phyloP scores from a whole-genome alignment of 2,329 filamentous ascomycete genomes.

The Cadophora sp. region DNA sequence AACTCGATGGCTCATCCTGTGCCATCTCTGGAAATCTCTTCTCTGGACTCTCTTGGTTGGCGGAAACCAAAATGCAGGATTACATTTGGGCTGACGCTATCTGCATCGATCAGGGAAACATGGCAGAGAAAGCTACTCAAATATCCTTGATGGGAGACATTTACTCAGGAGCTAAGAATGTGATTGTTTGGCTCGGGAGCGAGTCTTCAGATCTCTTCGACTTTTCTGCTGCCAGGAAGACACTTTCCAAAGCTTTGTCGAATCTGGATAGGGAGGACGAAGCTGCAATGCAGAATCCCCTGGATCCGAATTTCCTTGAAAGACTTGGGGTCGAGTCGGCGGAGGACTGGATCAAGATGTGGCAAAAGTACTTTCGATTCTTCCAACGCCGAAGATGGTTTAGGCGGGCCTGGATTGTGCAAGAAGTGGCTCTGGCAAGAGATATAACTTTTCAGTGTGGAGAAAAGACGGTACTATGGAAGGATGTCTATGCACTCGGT shows the following conservation, averaged over 20 bases:
- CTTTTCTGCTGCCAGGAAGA: background rate
- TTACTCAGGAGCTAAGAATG: conserved; percentile 2
- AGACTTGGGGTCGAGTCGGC: background rate
- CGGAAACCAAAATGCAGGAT: background rate
- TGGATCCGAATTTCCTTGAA: background rate
- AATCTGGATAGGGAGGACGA: background rate
- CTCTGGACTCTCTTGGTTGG: background rate
- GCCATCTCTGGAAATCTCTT: background rate
- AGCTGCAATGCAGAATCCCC: background rate
- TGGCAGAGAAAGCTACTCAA: background rate
- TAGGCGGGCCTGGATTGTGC: conserved; percentile 16
- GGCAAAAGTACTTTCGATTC: conserved; percentile 13
- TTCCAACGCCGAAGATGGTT: conserved; percentile 10
- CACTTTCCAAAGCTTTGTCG: background rate
- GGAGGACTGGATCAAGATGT: conserved; percentile 1
- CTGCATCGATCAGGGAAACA: conserved; percentile 7
- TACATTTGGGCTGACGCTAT: conserved; percentile 5
- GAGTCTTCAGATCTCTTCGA: background rate
- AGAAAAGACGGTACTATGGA: background rate
- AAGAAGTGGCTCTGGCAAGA: conserved; percentile 15
- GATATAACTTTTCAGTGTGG: conserved; percentile 11
- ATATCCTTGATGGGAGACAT: conserved; percentile 8
- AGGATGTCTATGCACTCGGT: background rate
- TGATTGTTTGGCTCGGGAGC: background rate
- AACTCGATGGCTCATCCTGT: background rate